Conservation (phyloP, 306 rosid species). For the Sphenostylis stenocarpa region DNA sequence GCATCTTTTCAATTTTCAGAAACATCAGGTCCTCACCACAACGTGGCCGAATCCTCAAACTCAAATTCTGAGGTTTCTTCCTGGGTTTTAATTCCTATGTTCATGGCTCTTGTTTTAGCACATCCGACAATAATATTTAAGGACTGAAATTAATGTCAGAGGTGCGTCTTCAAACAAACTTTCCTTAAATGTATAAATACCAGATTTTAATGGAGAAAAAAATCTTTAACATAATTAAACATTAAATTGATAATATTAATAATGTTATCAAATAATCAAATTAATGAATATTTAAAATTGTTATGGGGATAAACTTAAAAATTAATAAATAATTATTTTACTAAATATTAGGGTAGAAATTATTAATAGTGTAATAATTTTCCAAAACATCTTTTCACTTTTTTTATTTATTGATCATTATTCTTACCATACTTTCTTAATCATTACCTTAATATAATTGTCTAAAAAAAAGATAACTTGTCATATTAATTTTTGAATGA, state of each 20-base stretch:
- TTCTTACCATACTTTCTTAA: background rate
- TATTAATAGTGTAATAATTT: background rate
- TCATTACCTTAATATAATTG: too few relatives aligned
- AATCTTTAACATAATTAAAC: background rate
- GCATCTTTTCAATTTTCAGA: too few relatives aligned
- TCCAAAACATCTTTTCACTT: background rate
- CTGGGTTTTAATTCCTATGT: background rate
- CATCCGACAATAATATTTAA: background rate
- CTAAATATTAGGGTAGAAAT: background rate
- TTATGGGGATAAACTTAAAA: background rate
- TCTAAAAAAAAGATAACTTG: too few relatives aligned
- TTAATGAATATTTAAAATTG: background rate
- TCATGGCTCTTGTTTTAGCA: constrained; percentile 34
- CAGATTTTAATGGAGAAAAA: too few relatives aligned
- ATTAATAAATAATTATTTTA: background rate
- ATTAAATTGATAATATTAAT: background rate
- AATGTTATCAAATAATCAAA: background rate
- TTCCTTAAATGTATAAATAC: too few relatives aligned
- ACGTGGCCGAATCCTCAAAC: background rate
- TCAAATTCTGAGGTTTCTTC: background rate
- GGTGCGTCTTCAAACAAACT: background rate
- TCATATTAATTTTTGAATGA: too few relatives aligned
- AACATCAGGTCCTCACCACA: too few relatives aligned
- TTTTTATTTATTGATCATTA: background rate
- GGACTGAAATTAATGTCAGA: background rate